A percentile compares a stretch with the other conserved stretches of the same genome.
Evolutionary conservation across 192 early-diverging fungal genomes (phyloP).

Genomic region (Radiomyces spectabilis): DNA sequence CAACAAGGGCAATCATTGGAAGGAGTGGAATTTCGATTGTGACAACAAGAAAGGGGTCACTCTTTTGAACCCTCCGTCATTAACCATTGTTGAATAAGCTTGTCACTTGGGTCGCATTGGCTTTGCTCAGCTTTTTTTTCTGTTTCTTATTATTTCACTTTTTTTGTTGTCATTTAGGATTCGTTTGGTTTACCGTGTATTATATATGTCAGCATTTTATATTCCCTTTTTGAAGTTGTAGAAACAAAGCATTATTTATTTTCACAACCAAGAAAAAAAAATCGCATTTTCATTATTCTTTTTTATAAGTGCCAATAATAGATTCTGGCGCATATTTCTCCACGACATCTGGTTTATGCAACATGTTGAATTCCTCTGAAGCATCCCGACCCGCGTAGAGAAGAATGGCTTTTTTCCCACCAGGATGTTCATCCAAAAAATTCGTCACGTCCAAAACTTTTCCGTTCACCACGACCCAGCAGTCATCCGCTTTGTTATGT

Average conservation of each 20-base stretch:
- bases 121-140: no score
- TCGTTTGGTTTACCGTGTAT: no score
- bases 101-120: no score
- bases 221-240: no score
- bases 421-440: conserved; percentile 76
- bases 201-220: no score
- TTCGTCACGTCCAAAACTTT: conserved; percentile 71
- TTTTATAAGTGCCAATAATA: conserved; percentile 31
- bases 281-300: neutral
- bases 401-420: conserved; percentile 80
- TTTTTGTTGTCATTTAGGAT: no score
- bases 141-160: no score
- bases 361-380: conserved; percentile 79
- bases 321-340: conserved; percentile 55
- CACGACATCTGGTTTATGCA: conserved; percentile 78
- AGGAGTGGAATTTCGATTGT: conserved; percentile 47
- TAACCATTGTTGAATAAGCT: neutral
- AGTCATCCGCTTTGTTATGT: conserved; percentile 74
- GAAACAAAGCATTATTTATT: no score
- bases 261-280: neutral
- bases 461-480: conserved; percentile 84
- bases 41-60: conserved; percentile 46
- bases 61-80: conserved; percentile 11
- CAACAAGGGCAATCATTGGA: conserved; percentile 44
- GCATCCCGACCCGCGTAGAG: conserved; percentile 83